These are phyloP conservation scores for Nakataea oryzae DNA, from an alignment of 2,329 filamentous ascomycete species.

Conservation along the genomic window DNA sequence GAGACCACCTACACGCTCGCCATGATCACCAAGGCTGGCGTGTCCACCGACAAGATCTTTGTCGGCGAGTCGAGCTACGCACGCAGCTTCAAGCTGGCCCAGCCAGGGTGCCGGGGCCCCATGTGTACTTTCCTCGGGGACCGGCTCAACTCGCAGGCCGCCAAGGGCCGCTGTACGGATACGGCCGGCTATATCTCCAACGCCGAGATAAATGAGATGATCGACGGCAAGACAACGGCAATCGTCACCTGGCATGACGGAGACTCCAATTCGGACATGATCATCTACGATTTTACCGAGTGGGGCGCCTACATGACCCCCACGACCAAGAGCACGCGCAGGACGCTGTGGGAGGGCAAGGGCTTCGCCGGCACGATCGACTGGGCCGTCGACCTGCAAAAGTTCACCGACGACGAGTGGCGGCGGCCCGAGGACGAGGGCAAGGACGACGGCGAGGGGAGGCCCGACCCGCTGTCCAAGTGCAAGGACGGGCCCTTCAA, in stretches of 20 bases:
- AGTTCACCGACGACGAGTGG: slow-evolving; percentile 7
- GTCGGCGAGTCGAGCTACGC: slow-evolving; percentile 24
- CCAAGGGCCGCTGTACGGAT: slow-evolving; percentile 21
- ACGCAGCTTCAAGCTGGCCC: slow-evolving; percentile 21
- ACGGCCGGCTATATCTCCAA: slow-evolving; percentile 26
- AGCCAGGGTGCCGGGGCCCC: slow-evolving; percentile 16
- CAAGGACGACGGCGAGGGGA: neutral
- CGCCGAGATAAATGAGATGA: slow-evolving; percentile 21
- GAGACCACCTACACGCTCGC: slow-evolving; percentile 14
- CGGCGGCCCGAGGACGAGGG: neutral
- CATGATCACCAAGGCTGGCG: slow-evolving; percentile 17
- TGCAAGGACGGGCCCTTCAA: neutral
- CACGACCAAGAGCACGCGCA: slow-evolving; percentile 12
- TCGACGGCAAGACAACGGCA: neutral
- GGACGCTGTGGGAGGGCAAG: slow-evolving; percentile 8
- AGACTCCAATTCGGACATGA: slow-evolving; percentile 6
- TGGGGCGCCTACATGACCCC: slow-evolving; percentile 12
- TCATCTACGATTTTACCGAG: slow-evolving; percentile 7
- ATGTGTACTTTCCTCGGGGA: slow-evolving; percentile 21
- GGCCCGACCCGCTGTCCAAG: neutral
- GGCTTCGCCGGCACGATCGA: slow-evolving; percentile 19
- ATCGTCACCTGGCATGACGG: slow-evolving; percentile 4
- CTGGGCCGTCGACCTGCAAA: slow-evolving; percentile 21
- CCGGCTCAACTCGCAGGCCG: slow-evolving; percentile 14
- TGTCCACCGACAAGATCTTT: slow-evolving; percentile 22